Conservation (phyloP, 1,284 basidiomycete species). For the Tilletia indica region DNA sequence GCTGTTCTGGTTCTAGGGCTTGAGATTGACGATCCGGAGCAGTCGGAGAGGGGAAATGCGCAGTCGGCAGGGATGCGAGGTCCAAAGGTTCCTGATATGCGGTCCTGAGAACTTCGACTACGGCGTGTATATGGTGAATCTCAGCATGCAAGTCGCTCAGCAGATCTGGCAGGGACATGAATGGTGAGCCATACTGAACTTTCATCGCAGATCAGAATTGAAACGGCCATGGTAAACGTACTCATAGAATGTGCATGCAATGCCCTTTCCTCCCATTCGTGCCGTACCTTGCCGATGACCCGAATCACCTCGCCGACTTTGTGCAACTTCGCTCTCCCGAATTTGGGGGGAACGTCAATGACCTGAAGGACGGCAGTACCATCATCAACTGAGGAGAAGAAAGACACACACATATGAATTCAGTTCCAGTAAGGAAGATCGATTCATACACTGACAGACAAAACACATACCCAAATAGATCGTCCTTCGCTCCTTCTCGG, state of each 20-base stretch:
- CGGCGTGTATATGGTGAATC: neutral
- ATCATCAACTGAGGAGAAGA: slow-evolving; percentile 27
- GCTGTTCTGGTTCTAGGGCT: neutral
- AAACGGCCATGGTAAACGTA: neutral
- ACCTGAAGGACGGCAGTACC: slow-evolving; percentile 33
- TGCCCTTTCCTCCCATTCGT: slow-evolving; percentile 1
- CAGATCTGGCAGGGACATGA: neutral
- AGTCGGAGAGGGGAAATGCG: neutral
- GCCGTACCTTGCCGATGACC: neutral
- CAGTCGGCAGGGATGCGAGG: neutral
- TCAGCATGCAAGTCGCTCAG: neutral
- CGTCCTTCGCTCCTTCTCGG: slow-evolving; percentile 29
- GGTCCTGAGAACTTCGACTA: neutral
- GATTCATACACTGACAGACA: too few species aligned
- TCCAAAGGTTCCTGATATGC: neutral
- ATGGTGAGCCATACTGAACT: neutral
- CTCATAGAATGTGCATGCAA: neutral
- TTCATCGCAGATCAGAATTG: neutral
- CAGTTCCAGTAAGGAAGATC: too few species aligned
- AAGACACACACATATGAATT: neutral
- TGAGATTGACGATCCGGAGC: too few species aligned
- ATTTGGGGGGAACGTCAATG: slow-evolving; percentile 19
- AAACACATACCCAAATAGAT: slow-evolving; percentile 28
- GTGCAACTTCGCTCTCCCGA: neutral
- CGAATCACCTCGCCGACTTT: neutral